Conservation (phyloP, 805 yeast species). For the Maudiozyma barnettii region DNA sequence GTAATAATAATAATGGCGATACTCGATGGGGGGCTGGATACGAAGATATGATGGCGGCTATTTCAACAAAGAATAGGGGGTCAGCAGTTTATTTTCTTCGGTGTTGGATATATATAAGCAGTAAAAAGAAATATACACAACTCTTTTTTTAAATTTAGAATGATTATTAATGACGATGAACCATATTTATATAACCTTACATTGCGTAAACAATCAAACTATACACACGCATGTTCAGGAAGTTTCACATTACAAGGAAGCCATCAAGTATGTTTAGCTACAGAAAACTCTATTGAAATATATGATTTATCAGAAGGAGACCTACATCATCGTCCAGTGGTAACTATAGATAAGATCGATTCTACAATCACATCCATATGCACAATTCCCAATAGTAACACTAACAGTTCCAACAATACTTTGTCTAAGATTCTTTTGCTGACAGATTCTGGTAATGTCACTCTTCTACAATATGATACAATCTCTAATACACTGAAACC, state of each 20-base stretch:
- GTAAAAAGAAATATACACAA: too few species aligned
- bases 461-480: constrained; percentile 24
- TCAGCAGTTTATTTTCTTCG: too few species aligned
- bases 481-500: constrained; percentile 32
- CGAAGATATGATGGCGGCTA: too few species aligned
- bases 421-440: constrained; percentile 34
- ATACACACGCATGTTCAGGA: constrained; percentile 53
- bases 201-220: constrained; percentile 48
- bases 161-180: constrained; percentile 15
- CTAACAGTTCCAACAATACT: background rate
- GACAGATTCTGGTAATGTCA: constrained; percentile 71
- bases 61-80: too few species aligned
- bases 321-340: background rate
- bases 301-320: background rate
- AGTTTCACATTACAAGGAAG: constrained; percentile 33
- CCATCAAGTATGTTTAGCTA: background rate
- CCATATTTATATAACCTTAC: constrained; percentile 54
- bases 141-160: background rate
- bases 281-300: background rate
- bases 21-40: too few species aligned
- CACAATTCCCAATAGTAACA: background rate
- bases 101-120: too few species aligned
- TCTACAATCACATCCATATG: constrained; percentile 9
- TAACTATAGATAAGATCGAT: constrained; percentile 1
- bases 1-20: too few species aligned